Conservation (phyloP, 2,329 filamentous ascomycete genomes). For the Plectosphaerella sp. region DNA sequence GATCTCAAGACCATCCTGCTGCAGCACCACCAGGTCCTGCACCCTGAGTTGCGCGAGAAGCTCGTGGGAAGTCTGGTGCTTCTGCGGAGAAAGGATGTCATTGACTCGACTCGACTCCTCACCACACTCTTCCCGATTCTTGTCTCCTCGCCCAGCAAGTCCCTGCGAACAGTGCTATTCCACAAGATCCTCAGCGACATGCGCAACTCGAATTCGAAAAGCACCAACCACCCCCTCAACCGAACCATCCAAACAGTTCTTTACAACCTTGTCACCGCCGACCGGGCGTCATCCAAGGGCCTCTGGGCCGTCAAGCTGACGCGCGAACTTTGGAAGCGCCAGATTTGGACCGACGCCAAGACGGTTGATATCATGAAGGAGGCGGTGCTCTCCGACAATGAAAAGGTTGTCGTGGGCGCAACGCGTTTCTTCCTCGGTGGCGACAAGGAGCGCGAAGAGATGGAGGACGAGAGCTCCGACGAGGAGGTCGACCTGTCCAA, state of each 20-base stretch:
- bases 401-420: slow-evolving; percentile 84
- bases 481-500: slow-evolving; percentile 78
- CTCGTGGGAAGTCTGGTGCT: slow-evolving; percentile 86
- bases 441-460: slow-evolving; percentile 91
- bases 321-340: slow-evolving; percentile 91
- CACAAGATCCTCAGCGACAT: slow-evolving; percentile 89
- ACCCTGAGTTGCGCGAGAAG: slow-evolving; percentile 86
- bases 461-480: slow-evolving; percentile 83
- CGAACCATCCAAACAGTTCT: slow-evolving; percentile 88
- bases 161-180: slow-evolving; percentile 76
- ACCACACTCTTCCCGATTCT: slow-evolving; percentile 94
- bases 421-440: slow-evolving; percentile 94
- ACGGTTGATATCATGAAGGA: slow-evolving; percentile 99
- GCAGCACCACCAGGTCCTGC: slow-evolving; percentile 76
- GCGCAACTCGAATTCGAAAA: slow-evolving; percentile 79
- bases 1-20: slow-evolving; percentile 79
- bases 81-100: slow-evolving; percentile 83
- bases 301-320: slow-evolving; percentile 97
- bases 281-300: slow-evolving; percentile 78
- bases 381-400: slow-evolving; percentile 80
- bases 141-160: slow-evolving; percentile 87
- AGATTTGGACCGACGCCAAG: slow-evolving; percentile 92
- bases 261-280: slow-evolving; percentile 84
- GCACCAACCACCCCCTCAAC: slow-evolving; percentile 89
- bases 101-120: slow-evolving; percentile 78